Evolutionary conservation across 2,329 filamentous ascomycete species (phyloP).

Genomic region (Claviceps sp.): DNA sequence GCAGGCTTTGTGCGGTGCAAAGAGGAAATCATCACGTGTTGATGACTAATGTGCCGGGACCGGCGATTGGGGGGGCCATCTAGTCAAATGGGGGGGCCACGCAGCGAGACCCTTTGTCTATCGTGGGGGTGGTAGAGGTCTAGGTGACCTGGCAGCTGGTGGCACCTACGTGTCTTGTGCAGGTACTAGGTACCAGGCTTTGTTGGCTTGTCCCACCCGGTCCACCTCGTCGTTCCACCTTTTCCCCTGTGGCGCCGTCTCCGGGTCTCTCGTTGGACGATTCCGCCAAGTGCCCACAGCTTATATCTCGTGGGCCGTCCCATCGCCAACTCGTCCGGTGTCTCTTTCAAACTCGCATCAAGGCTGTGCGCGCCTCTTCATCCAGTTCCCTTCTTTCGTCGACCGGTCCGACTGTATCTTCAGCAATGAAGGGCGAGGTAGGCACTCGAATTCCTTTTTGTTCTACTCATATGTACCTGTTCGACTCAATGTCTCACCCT

Average conservation of each 20-base stretch:
- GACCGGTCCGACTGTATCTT: conserved; percentile 10
- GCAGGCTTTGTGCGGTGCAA: too few relatives aligned
- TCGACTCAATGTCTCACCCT: neutral
- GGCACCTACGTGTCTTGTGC: too few relatives aligned
- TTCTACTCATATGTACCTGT: neutral
- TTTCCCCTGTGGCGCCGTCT: conserved; percentile 2
- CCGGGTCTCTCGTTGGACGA: conserved; percentile 4
- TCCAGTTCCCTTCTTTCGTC: conserved; percentile 6
- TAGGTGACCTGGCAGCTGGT: neutral
- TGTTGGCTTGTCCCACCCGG: neutral
- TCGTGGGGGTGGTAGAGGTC: conserved; percentile 8
- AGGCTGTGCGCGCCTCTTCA: conserved; percentile 25
- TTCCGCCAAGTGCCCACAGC: conserved; percentile 1
- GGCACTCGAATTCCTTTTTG: conserved; percentile 13
- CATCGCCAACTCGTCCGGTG: conserved; percentile 18
- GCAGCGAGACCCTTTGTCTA: neutral
- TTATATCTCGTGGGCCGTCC: conserved; percentile 4
- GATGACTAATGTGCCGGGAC: too few relatives aligned
- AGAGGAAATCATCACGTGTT: too few relatives aligned
- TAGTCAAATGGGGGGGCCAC: too few relatives aligned
- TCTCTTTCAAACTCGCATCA: conserved; percentile 10
- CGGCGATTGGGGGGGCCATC: too few relatives aligned
- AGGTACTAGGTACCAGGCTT: conserved; percentile 3
- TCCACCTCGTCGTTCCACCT: neutral
- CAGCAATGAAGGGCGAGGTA: conserved; percentile 41